Conservation (phyloP, 2,329 filamentous ascomycete genomes). For the Botrytis cinerea region DNA sequence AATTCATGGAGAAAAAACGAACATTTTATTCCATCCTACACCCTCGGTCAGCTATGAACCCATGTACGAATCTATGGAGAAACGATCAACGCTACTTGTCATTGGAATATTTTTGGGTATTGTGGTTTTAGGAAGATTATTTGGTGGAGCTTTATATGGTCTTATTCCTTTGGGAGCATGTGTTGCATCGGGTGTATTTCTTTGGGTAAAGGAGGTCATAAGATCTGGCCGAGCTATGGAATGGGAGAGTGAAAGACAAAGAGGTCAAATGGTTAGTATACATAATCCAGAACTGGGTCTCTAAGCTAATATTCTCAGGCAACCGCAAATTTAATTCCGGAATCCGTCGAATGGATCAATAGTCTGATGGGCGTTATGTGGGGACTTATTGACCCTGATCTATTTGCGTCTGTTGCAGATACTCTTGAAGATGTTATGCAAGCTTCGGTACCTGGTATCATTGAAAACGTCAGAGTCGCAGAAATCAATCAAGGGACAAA, state of each 20-base stretch:
- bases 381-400: slow-evolving; percentile 91
- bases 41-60: slow-evolving; percentile 87
- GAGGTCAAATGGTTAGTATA: slow-evolving; percentile 68
- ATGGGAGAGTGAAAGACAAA: slow-evolving; percentile 83
- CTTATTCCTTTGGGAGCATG: slow-evolving; percentile 73
- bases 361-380: slow-evolving; percentile 81
- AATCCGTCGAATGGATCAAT: slow-evolving; percentile 97
- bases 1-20: slow-evolving; percentile 95
- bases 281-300: no score
- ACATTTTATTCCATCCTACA: slow-evolving; percentile 92
- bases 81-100: slow-evolving; percentile 70
- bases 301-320: slow-evolving; percentile 47
- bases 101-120: slow-evolving; percentile 71
- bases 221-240: slow-evolving; percentile 79
- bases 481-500: slow-evolving; percentile 95
- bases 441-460: slow-evolving; percentile 84
- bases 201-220: slow-evolving; percentile 89
- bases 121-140: slow-evolving; percentile 73
- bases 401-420: slow-evolving; percentile 89
- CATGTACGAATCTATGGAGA: slow-evolving; percentile 77
- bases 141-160: slow-evolving; percentile 76
- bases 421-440: slow-evolving; percentile 96
- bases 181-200: slow-evolving; percentile 74
- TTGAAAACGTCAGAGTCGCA: slow-evolving; percentile 92
- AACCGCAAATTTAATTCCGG: slow-evolving; percentile 84